Conservation (phyloP, 805 yeast genomes). For the Cyberlindnera saturnus region DNA sequence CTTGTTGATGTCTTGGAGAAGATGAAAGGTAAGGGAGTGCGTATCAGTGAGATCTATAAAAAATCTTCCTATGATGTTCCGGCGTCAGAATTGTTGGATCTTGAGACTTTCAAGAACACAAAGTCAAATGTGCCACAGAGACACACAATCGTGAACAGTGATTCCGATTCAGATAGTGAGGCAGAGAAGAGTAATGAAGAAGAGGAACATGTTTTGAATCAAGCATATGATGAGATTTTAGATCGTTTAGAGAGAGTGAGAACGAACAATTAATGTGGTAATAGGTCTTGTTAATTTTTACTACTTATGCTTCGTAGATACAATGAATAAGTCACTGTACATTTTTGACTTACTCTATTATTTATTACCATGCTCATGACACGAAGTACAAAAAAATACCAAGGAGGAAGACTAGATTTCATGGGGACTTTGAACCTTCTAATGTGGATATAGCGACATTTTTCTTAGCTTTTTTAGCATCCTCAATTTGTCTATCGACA, state of each 20-base stretch:
- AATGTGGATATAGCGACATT: neutral
- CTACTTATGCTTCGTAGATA: no score
- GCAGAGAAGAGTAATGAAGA: constrained; percentile 3
- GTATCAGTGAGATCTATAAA: constrained; percentile 28
- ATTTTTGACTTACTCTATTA: no score
- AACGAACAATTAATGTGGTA: constrained; percentile 13
- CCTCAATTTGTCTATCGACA: constrained; percentile 10
- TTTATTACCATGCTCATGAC: no score
- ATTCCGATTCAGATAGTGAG: constrained; percentile 7
- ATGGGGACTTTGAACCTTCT: neutral
- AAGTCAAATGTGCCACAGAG: constrained; percentile 7
- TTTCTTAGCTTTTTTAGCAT: constrained; percentile 1
- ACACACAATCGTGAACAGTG: constrained; percentile 3
- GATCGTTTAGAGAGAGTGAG: constrained; percentile 32
- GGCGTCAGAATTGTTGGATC: constrained; percentile 4
- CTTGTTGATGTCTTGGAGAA: constrained; percentile 33
- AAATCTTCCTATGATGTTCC: constrained; percentile 7
- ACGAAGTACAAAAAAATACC: no score
- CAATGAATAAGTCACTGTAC: no score
- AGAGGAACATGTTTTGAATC: constrained; percentile 15
- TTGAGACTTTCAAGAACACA: constrained; percentile 18
- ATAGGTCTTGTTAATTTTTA: neutral
- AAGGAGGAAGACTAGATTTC: neutral
- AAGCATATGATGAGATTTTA: constrained; percentile 36
- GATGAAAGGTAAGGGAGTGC: constrained; percentile 34